Conservation (phyloP, 106 monocot genomes). For the Chionographis japonica region DNA sequence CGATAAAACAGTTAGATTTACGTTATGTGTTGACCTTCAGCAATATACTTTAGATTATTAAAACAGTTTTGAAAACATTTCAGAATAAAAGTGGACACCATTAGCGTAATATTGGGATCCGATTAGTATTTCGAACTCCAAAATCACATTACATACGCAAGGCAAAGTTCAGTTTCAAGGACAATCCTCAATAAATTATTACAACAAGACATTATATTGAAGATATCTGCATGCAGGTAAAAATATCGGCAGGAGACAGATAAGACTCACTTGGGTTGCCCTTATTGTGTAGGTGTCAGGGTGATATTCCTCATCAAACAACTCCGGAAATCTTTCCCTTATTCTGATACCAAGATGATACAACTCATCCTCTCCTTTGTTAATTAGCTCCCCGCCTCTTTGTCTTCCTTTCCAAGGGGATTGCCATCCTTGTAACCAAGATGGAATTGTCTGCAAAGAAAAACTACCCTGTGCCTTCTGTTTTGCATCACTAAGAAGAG, state of each 20-base stretch:
- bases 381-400: conserved; percentile 80
- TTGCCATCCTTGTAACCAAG: conserved; percentile 78
- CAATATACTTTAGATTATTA: too few relatives aligned
- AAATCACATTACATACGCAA: too few relatives aligned
- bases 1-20: too few relatives aligned
- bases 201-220: too few relatives aligned
- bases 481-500: conserved; percentile 48
- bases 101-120: too few relatives aligned
- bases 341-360: conserved; percentile 71
- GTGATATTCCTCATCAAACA: conserved; percentile 85
- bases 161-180: too few relatives aligned
- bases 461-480: conserved; percentile 1
- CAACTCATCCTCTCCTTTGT: conserved; percentile 74
- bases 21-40: too few relatives aligned
- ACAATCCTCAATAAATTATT: too few relatives aligned
- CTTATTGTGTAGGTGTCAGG: conserved; percentile 72
- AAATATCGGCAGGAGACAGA: neutral
- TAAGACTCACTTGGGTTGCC: conserved; percentile 72
- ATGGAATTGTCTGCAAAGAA: conserved; percentile 44
- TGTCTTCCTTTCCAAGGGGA: conserved; percentile 90
- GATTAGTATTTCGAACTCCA: too few relatives aligned
- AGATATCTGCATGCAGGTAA: too few relatives aligned
- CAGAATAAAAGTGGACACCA: too few relatives aligned
- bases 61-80: too few relatives aligned
- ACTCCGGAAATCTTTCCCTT: conserved; percentile 59